phyloP scores from a whole-genome alignment of 768 basidiomycete genomes.

The Rhizopogon vulgaris region DNA sequence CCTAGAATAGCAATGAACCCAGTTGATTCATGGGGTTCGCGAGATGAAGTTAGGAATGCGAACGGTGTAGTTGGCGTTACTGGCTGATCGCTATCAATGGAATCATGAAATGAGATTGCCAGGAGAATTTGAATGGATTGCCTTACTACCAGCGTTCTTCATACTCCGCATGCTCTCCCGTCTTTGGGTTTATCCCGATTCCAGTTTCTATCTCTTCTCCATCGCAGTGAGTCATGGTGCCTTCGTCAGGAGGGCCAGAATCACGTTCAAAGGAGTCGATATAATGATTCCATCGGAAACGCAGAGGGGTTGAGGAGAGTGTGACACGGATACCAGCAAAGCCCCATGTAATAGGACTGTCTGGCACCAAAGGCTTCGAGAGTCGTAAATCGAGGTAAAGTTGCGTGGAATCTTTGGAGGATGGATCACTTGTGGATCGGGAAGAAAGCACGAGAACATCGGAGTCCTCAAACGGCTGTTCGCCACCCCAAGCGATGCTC shows the following conservation, averaged over 20 bases:
- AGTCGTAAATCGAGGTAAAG: slow-evolving; percentile 17
- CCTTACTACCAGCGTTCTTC: slow-evolving; percentile 18
- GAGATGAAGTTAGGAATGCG: slow-evolving; percentile 12
- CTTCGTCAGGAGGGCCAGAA: slow-evolving; percentile 9
- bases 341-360: slow-evolving; percentile 7
- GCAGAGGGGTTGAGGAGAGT: slow-evolving; percentile 1
- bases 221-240: slow-evolving; percentile 4
- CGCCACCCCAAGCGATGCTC: slow-evolving; percentile 18
- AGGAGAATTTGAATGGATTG: neutral
- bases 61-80: slow-evolving; percentile 5
- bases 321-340: slow-evolving; percentile 12
- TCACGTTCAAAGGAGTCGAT: slow-evolving; percentile 12
- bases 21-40: slow-evolving; percentile 6
- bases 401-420: slow-evolving; percentile 9
- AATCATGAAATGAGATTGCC: neutral
- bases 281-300: slow-evolving; percentile 11
- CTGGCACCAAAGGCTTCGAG: neutral
- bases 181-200: slow-evolving; percentile 8
- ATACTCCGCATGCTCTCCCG: slow-evolving; percentile 10
- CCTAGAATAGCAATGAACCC: slow-evolving; percentile 16
- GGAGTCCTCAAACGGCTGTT: slow-evolving; percentile 17
- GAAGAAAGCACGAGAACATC: slow-evolving; percentile 23
- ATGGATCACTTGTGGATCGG: slow-evolving; percentile 13
- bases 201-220: slow-evolving; percentile 13
- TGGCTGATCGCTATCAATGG: slow-evolving; percentile 5